Conservation (phyloP, 164 flowering plant species). For the Chloranthus sessilifolius region DNA sequence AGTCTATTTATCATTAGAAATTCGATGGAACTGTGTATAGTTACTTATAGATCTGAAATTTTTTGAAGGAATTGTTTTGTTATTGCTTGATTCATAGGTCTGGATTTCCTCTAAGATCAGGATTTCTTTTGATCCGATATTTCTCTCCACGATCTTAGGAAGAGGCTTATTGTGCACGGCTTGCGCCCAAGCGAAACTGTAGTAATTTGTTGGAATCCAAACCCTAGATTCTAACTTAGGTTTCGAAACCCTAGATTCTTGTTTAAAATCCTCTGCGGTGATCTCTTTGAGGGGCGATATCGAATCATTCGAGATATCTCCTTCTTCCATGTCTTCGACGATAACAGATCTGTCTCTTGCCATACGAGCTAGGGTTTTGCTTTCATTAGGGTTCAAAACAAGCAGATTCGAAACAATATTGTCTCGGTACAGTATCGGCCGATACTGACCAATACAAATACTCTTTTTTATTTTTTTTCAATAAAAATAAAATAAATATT, state of each 20-base stretch:
- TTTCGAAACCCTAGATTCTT: constrained; percentile 24
- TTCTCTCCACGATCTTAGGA: constrained; percentile 35
- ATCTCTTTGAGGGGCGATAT: constrained; percentile 66
- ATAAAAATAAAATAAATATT: no score
- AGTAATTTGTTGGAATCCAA: constrained; percentile 53
- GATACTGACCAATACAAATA: no score
- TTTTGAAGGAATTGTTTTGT: no score
- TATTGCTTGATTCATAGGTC: no score
- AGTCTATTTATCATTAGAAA: no score
- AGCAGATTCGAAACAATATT: constrained; percentile 19
- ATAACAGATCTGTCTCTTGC: constrained; percentile 17
- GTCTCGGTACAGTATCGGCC: no score
- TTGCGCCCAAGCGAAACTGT: constrained; percentile 87
- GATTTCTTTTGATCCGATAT: constrained; percentile 24
- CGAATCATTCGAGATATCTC: constrained; percentile 69
- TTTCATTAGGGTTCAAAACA: constrained; percentile 12
- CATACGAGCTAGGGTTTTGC: constrained; percentile 29
- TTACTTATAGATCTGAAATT: no score
- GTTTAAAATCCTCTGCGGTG: constrained; percentile 13
- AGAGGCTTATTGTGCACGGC: constrained; percentile 86
- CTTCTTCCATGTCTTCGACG: constrained; percentile 58
- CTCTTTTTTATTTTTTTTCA: no score
- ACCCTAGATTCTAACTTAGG: constrained; percentile 31
- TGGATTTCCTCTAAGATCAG: no score
- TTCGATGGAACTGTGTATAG: no score